Conservation (phyloP, 257 asterid species). For the Knoxia roxburghii region DNA sequence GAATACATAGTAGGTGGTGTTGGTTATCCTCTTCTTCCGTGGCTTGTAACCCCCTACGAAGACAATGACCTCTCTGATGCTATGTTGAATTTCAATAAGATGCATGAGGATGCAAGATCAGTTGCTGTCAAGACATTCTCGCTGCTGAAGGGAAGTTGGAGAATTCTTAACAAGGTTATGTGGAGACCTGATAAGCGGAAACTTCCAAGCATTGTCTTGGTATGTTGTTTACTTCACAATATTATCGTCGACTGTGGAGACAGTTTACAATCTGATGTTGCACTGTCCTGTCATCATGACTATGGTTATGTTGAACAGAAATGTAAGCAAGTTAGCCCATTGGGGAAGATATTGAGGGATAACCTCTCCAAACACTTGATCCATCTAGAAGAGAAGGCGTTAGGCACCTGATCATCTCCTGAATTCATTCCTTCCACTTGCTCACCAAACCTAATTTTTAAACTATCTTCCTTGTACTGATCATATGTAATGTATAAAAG, state of each 20-base stretch:
- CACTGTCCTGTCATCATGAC: conserved; percentile 60
- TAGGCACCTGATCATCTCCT: conserved; percentile 1
- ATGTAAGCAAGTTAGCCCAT: conserved; percentile 37
- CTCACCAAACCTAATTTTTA: not conserved
- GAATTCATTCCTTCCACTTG: not conserved
- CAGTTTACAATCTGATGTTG: conserved; percentile 49
- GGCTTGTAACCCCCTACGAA: conserved; percentile 78
- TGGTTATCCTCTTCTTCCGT: conserved; percentile 82
- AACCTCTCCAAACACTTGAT: conserved; percentile 37
- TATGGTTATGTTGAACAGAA: conserved; percentile 31
- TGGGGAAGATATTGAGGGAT: conserved; percentile 51
- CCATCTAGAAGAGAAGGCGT: conserved; percentile 17
- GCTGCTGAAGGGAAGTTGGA: conserved; percentile 85
- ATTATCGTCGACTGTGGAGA: conserved; percentile 83
- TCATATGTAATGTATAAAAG: not conserved
- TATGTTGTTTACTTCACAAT: conserved; percentile 90
- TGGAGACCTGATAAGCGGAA: conserved; percentile 93
- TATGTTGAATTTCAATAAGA: conserved; percentile 31
- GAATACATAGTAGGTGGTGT: conserved; percentile 76
- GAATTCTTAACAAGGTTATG: conserved; percentile 95
- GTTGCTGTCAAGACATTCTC: conserved; percentile 63
- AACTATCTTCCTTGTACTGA: not conserved
- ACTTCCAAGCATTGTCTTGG: conserved; percentile 79
- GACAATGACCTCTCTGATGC: conserved; percentile 31
- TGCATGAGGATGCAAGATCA: conserved; percentile 49